Conservation (phyloP, 176 grass and related monocot species). For the Carex parvula region DNA sequence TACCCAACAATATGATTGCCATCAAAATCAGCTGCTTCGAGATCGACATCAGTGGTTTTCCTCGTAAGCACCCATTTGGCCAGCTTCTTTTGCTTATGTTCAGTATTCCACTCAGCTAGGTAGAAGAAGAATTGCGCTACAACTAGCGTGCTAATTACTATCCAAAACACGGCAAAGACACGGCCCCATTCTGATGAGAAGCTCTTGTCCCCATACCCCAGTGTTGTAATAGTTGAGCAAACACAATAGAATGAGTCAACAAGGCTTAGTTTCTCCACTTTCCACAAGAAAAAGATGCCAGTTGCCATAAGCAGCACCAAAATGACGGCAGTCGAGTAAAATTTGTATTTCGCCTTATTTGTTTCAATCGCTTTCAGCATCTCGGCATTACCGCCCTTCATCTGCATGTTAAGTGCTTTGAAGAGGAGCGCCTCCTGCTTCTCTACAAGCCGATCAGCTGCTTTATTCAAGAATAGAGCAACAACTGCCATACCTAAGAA, state of each 20-base stretch:
- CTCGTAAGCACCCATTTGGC: slow-evolving; percentile 76
- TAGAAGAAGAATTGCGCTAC: slow-evolving; percentile 80
- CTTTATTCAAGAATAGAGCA: slow-evolving; percentile 62
- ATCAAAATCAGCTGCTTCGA: slow-evolving; percentile 90
- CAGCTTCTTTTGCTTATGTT: slow-evolving; percentile 65
- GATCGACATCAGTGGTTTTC: slow-evolving; percentile 60
- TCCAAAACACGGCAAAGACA: slow-evolving; percentile 79
- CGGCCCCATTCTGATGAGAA: slow-evolving; percentile 65
- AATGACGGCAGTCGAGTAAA: slow-evolving; percentile 47
- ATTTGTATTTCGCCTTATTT: slow-evolving; percentile 67
- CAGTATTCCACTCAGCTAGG: slow-evolving; percentile 67
- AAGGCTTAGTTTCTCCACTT: slow-evolving; percentile 67
- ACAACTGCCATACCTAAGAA: slow-evolving; percentile 65
- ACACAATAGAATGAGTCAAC: slow-evolving; percentile 90
- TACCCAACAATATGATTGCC: slow-evolving; percentile 50
- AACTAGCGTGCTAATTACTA: slow-evolving; percentile 58
- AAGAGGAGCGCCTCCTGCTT: slow-evolving; percentile 84
- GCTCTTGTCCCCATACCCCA: slow-evolving; percentile 81
- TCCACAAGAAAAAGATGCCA: slow-evolving; percentile 72
- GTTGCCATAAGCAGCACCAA: slow-evolving; percentile 32
- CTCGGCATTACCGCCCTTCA: slow-evolving; percentile 42
- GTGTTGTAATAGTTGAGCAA: slow-evolving; percentile 77
- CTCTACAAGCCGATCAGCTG: slow-evolving; percentile 78
- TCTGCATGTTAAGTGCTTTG: slow-evolving; percentile 60
- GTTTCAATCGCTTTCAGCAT: slow-evolving; percentile 49